Evolutionary conservation across 495 filamentous ascomycete species (phyloP), one percentile per base, ranked within the genome.

Genomic region (Polyplosphaeria fusca): DNA sequence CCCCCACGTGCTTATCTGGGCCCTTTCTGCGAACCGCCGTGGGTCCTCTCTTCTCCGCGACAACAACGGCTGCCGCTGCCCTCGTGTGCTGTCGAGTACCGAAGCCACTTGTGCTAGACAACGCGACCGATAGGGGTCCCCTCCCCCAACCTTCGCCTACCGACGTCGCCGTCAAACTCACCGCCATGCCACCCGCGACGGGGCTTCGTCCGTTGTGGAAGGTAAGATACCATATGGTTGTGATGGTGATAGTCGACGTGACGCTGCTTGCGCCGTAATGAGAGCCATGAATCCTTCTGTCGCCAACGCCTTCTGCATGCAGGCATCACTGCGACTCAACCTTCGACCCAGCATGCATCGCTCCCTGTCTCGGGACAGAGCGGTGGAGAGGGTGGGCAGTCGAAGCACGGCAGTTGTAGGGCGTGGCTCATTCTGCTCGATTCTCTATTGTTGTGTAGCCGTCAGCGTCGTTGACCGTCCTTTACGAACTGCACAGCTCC

Each of bases 1-100:
- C 56, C 56, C 56, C 56, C 56, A 60, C 56, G 56, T 60, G 56
- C 56, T 60, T 60, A 60, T 60, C 56, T 47, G 26, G 7, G 14
- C 3, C 9, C 16, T 27, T 5, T 42, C 32, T 49, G 26, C 24
- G 49, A 60, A 60, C 56, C 22, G 56, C 24, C 28, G 48, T 40
- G 28, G 40, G 56, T 27, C 26, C 4, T 39, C 11, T 26, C 26
- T 37, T 45, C 55, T 60, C 56, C 56, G 49, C 41, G 28, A 38
- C 23, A n/a, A 9, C 9, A 24, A 47, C 49, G 48, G 48, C 48
- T 52, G 23, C 30, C 30, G 32, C 43, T 44, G 47, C 20, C 41
- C 30, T 35, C n/a, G 7, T 35, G 28, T 50, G 35, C 44, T 22
- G 37, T 52, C 40, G 27, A 51, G n/a, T 2, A 45, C 47, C 30